A percentile compares a stretch with the other conserved stretches of the same genome.
These are phyloP conservation scores for Celoporthe dispersa DNA, from an alignment of 2,329 filamentous ascomycete genomes.

Conservation along the genomic window DNA sequence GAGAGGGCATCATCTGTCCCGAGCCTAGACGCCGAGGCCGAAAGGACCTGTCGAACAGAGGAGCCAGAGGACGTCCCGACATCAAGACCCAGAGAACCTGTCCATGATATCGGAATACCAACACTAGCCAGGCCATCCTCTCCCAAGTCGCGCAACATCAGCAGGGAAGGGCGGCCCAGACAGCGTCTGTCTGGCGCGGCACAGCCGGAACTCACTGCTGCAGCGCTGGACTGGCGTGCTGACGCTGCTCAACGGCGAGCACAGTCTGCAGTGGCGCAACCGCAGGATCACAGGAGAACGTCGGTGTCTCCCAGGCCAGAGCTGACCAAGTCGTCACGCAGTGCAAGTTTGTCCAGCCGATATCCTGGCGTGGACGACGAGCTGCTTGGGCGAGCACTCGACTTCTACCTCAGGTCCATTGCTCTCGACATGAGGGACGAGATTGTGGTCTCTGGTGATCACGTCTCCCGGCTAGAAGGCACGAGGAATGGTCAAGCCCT, in stretches of 20 bases:
- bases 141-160: slow-evolving; percentile 25
- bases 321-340: slow-evolving; percentile 44
- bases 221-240: slow-evolving; percentile 1
- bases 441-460: slow-evolving; percentile 26
- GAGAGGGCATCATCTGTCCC: not conserved
- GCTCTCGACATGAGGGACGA: slow-evolving; percentile 38
- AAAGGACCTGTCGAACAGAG: not conserved
- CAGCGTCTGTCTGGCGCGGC: slow-evolving; percentile 7
- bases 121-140: slow-evolving; percentile 17
- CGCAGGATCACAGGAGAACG: not conserved
- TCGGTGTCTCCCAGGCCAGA: slow-evolving; percentile 32
- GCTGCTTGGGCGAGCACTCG: slow-evolving; percentile 25
- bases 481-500: not conserved
- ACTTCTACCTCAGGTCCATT: slow-evolving; percentile 31
- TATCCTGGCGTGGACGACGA: not conserved
- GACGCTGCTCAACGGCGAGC: not conserved
- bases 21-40: not conserved
- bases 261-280: slow-evolving; percentile 8
- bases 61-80: not conserved
- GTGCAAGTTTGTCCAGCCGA: slow-evolving; percentile 37
- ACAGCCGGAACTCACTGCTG: slow-evolving; percentile 3
- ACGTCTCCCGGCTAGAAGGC: not conserved
- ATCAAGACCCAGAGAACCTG: not conserved
- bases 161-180: slow-evolving; percentile 9
- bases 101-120: not conserved